Percentiles rank a stretch among this genome's conserved stretches.
Evolutionary conservation across 179 eudicot genomes (phyloP).

Genomic region (Silene noctiflora): DNA sequence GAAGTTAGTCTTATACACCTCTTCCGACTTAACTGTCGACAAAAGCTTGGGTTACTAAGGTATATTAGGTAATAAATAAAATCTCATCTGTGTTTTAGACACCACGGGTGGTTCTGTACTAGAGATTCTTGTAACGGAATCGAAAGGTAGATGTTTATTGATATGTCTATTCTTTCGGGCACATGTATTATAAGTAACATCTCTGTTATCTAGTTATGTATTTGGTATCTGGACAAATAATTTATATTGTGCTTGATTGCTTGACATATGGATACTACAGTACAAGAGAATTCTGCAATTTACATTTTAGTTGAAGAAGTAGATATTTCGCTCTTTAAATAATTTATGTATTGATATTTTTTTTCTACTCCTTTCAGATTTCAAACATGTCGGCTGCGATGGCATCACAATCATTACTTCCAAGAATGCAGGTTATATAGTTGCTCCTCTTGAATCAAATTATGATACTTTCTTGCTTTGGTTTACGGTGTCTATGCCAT

Average conservation of each 20-base stretch:
- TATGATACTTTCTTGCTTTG: background rate
- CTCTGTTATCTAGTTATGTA: background rate
- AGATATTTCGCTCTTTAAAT: background rate
- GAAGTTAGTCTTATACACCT: background rate
- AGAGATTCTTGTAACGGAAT: background rate
- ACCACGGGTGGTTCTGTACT: background rate
- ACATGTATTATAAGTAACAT: background rate
- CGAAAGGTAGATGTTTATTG: background rate
- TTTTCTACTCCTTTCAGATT: slow-evolving; percentile 45
- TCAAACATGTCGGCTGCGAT: slow-evolving; percentile 80
- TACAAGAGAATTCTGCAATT: background rate
- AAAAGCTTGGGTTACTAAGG: background rate
- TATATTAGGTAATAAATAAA: background rate
- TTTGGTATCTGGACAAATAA: background rate
- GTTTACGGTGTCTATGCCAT: background rate
- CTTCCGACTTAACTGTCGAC: background rate
- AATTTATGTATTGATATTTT: slow-evolving; percentile 2
- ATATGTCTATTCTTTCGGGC: background rate
- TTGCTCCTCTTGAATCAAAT: background rate
- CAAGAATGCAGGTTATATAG: slow-evolving; percentile 84
- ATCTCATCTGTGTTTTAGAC: background rate
- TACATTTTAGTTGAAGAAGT: background rate
- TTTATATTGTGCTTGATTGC: background rate
- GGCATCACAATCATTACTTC: slow-evolving; percentile 67
- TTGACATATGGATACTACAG: background rate